Evolutionary conservation across 371 early-diverging fungal genomes (phyloP).

Genomic region (Rhizopus microsporus): DNA sequence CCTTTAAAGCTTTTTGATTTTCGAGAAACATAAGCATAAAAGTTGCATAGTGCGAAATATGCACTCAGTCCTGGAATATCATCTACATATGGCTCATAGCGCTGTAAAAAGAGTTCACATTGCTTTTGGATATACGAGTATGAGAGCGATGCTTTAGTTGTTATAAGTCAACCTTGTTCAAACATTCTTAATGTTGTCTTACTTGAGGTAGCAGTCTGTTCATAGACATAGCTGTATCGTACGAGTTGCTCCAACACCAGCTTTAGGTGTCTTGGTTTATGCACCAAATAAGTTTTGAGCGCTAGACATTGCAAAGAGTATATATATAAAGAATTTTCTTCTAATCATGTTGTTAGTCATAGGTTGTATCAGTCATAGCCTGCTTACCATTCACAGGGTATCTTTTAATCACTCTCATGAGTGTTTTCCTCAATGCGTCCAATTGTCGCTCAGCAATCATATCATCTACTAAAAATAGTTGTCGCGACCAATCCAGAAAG

Average conservation of each 20-base stretch:
- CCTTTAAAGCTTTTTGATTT: constrained; percentile 38
- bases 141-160: no score
- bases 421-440: constrained; percentile 27
- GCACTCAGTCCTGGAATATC: constrained; percentile 32
- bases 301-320: constrained; percentile 27
- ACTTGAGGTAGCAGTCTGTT: constrained; percentile 31
- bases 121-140: constrained; percentile 28
- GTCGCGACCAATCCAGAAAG: constrained; percentile 43
- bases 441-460: constrained; percentile 33
- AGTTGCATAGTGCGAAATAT: constrained; percentile 44
- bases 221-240: constrained; percentile 34
- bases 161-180: no score
- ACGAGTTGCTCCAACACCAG: constrained; percentile 36
- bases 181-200: neutral
- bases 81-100: constrained; percentile 9
- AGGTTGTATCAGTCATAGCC: neutral
- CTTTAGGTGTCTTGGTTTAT: constrained; percentile 11
- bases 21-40: constrained; percentile 33
- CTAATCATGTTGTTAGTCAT: neutral
- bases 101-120: constrained; percentile 25
- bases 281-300: constrained; percentile 12
- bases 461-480: constrained; percentile 25
- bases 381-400: constrained; percentile 24
- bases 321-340: constrained; percentile 13
- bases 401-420: constrained; percentile 26